Evolutionary conservation across 306 rosid genomes (phyloP), one percentile per base, ranked within the genome.

Genomic region (Hylodesmum podocarpum): DNA sequence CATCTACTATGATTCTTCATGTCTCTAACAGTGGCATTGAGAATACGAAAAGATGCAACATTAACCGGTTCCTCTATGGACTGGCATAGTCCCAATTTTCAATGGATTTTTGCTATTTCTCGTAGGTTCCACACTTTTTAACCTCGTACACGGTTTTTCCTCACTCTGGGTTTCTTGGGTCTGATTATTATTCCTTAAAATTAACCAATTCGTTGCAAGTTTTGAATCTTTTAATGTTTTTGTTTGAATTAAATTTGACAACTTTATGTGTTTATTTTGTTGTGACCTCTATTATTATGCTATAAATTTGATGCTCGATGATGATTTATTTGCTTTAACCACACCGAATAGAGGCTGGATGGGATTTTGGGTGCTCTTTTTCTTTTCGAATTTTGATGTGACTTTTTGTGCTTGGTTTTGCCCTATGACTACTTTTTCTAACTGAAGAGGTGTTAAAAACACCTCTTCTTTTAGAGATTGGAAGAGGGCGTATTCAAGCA

Each of bases 321-420:
- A 91, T 91, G 93, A 85, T 91, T 88, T 28, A 4, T 78, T 75
- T 85, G 93, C 96, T 88, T 90, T 85, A 90, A 90, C 96, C 96
- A 90, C 91, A 88, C 93, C 16, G 90, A 85, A 84, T 1, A 22
- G 88, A 84, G 43, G 3, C 73, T 62, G 74, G 67, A 31, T 44
- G 66, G 43, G 84, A 70, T 13, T 67, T 69, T 4, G 12, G 6
- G 28, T n/a, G 57, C 55, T 11, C 44, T 24, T 86, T 47, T 54
- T 14, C 41, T 58, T n/a, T 33, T n/a, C n/a, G 33, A 61, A 58
- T 19, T 25, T 57, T 22, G 6, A 59, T 18, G 18, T 33, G 19
- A 41, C 81, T 68, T 81, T 25, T 25, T 53, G 81, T 81, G 81
- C 81, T 89, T 81, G 82, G 43, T 34, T 53, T 81, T 65, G 78